Percentiles rank a stretch among this genome's conserved stretches.
Conservation (phyloP, 1,284 basidiomycete species). For the Tilletia caries region DNA sequence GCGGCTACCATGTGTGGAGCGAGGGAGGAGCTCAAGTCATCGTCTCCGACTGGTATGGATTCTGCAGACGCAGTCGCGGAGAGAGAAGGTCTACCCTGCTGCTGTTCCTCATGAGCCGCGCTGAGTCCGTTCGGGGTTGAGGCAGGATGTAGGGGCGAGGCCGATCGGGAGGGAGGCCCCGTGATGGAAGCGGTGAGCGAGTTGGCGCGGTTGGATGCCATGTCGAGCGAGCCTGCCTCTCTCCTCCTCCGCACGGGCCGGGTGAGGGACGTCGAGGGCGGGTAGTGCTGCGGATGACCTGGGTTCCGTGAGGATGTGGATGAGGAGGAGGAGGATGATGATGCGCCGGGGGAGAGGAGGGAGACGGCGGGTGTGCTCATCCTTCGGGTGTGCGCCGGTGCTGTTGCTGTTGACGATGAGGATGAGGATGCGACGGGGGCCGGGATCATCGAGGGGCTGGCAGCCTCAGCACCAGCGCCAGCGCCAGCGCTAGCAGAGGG, state of each 20-base stretch:
- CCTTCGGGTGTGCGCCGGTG: neutral
- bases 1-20: too few relatives aligned
- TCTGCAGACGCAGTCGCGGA: too few relatives aligned
- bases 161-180: too few relatives aligned
- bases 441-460: too few relatives aligned
- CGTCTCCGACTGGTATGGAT: too few relatives aligned
- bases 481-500: too few relatives aligned
- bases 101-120: too few relatives aligned
- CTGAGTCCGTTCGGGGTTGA: too few relatives aligned
- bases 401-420: neutral
- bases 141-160: too few relatives aligned
- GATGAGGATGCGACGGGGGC: neutral
- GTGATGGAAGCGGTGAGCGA: neutral
- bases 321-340: neutral
- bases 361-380: constrained; percentile 7
- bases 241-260: neutral
- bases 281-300: neutral
- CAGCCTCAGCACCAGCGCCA: neutral
- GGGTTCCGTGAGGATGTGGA: too few relatives aligned
- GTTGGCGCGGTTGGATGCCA: neutral
- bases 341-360: neutral
- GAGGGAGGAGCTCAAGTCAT: too few relatives aligned
- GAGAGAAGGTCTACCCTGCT: too few relatives aligned
- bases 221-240: neutral
- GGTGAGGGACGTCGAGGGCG: neutral